Conservation (phyloP, 163 green algal genomes). For the Volvox carteri region DNA sequence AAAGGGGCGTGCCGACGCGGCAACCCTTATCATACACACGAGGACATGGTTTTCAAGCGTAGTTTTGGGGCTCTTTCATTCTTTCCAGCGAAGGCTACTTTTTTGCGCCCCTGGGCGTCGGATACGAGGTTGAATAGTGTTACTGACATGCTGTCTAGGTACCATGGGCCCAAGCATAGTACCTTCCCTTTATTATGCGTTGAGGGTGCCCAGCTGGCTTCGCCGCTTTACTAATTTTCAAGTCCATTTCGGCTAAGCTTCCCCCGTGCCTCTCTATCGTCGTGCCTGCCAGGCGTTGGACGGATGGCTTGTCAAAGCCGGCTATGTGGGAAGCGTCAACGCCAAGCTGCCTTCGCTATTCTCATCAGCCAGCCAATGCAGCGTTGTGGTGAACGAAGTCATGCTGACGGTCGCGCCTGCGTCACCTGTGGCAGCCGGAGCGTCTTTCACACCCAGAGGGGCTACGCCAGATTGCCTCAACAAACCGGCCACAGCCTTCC, state of each 20-base stretch:
- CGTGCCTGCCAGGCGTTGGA: conserved; percentile 56
- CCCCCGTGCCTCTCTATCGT: not conserved
- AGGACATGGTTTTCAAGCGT: too few species aligned
- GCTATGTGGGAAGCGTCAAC: conserved; percentile 63
- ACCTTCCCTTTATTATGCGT: not conserved
- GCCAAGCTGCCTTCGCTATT: conserved; percentile 64
- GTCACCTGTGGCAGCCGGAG: too few species aligned
- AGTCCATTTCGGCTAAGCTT: too few species aligned
- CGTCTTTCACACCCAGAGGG: not conserved
- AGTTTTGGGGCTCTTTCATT: too few species aligned
- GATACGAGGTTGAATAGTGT: too few species aligned
- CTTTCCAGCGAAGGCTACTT: too few species aligned
- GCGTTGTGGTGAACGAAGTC: conserved; percentile 63
- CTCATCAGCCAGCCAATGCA: conserved; percentile 57
- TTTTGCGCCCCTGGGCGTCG: too few species aligned
- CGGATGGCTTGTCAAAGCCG: conserved; percentile 68
- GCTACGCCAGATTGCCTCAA: not conserved
- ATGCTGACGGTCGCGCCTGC: conserved; percentile 58
- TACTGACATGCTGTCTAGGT: too few species aligned
- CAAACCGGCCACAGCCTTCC: not conserved
- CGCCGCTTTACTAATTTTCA: too few species aligned
- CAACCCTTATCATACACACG: conserved; percentile 13
- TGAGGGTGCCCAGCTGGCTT: too few species aligned
- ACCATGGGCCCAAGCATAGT: not conserved
- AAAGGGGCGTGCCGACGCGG: not conserved